phyloP scores from a whole-genome alignment of 176 grass and related monocot species.

The Juncus inflexus region DNA sequence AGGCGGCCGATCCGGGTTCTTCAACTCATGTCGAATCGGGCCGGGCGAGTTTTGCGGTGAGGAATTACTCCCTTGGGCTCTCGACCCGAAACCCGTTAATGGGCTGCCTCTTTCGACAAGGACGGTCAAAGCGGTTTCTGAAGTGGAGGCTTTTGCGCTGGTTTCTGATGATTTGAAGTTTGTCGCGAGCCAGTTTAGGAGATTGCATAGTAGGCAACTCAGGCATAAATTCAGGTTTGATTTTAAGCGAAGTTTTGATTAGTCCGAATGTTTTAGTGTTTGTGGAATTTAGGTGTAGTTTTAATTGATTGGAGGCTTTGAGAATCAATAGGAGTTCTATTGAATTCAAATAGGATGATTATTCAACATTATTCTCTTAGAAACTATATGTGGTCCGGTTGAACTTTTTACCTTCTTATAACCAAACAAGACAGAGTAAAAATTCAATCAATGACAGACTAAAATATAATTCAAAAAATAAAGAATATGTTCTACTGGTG shows the following conservation, averaged over 20 bases:
- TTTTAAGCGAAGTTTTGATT: neutral
- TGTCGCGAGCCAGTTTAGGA: conserved; percentile 73
- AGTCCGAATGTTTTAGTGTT: no score
- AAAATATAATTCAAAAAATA: no score
- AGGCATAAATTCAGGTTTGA: conserved; percentile 63
- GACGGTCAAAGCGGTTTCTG: conserved; percentile 74
- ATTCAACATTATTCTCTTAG: no score
- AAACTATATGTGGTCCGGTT: no score
- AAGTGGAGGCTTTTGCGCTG: conserved; percentile 96
- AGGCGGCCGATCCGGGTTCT: conserved; percentile 74
- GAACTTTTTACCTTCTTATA: no score
- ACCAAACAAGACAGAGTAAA: no score
- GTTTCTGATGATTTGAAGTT: conserved; percentile 73
- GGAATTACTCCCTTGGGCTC: conserved; percentile 94
- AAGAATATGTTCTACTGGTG: no score
- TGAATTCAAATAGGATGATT: no score
- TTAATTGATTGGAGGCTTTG: no score
- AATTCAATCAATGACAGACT: no score
- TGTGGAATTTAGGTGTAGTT: no score
- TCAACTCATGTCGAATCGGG: conserved; percentile 87
- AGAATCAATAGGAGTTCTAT: no score
- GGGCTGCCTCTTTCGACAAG: conserved; percentile 74
- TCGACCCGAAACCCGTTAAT: conserved; percentile 49
- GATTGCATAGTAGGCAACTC: conserved; percentile 74
- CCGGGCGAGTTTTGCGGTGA: conserved; percentile 94